A percentile compares a stretch with the other conserved stretches of the same genome.
Conservation (phyloP, 306 rosid species). For the Glycyrrhiza uralensis region DNA sequence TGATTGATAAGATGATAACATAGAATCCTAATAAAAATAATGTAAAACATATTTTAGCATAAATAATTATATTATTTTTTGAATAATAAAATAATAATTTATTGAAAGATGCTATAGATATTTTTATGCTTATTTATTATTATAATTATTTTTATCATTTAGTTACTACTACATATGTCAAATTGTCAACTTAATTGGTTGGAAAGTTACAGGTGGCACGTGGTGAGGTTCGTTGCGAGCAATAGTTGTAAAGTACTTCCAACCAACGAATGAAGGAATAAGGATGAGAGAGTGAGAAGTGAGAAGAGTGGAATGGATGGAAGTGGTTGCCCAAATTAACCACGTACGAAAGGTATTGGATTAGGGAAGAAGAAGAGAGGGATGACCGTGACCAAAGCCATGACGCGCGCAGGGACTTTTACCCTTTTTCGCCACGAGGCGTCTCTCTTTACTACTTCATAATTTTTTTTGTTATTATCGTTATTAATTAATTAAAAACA, state of each 20-base stretch:
- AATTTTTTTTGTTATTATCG: background rate
- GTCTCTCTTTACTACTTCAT: background rate
- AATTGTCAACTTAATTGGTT: too few relatives aligned
- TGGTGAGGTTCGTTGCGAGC: background rate
- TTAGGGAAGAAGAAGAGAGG: background rate
- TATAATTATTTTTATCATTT: too few relatives aligned
- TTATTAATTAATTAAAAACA: too few relatives aligned
- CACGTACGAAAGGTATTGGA: constrained; percentile 18
- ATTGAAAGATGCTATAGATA: too few relatives aligned
- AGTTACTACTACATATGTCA: too few relatives aligned
- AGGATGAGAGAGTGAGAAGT: background rate
- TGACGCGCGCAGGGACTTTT: background rate
- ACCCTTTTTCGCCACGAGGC: constrained; percentile 11
- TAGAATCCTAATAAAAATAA: too few relatives aligned
- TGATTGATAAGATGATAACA: too few relatives aligned
- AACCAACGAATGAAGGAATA: constrained; percentile 1
- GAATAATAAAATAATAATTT: too few relatives aligned
- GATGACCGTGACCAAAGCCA: constrained; percentile 25
- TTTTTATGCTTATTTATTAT: too few relatives aligned
- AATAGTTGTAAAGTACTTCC: background rate
- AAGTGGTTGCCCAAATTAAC: constrained; percentile 23
- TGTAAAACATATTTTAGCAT: too few relatives aligned
- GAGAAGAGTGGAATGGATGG: background rate
- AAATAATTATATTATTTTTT: too few relatives aligned
- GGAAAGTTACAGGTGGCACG: constrained; percentile 16